Conservation (phyloP, 2,329 filamentous ascomycete genomes). For the Claviceps maximensis region DNA sequence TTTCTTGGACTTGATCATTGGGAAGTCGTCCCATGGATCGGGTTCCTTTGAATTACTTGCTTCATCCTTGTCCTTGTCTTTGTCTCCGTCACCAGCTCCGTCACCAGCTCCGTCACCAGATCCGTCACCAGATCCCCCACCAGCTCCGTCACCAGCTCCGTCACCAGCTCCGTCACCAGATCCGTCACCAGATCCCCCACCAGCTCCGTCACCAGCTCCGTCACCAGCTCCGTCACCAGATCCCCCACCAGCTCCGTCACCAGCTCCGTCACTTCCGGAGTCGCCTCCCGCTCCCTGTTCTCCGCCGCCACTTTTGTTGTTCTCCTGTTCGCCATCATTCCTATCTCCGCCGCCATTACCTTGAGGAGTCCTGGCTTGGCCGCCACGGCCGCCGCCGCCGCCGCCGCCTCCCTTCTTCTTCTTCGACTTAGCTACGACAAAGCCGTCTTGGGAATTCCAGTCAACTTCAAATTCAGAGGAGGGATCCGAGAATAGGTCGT, state of each 20-base stretch:
- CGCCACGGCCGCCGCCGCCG: neutral
- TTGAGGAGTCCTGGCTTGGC: conserved; percentile 4
- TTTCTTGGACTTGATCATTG: conserved; percentile 23
- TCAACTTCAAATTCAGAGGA: conserved; percentile 12
- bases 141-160: conserved; percentile 3
- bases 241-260: conserved; percentile 4
- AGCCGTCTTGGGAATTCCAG: conserved; percentile 9
- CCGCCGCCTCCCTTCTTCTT: conserved; percentile 8
- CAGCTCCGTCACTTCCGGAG: neutral
- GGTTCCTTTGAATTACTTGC: conserved; percentile 24
- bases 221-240: neutral
- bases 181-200: conserved; percentile 2
- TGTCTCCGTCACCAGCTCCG: conserved; percentile 3
- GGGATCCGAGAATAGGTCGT: conserved; percentile 10
- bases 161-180: conserved; percentile 2
- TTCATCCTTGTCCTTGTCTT: conserved; percentile 18
- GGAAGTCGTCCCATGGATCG: conserved; percentile 20
- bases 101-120: conserved; percentile 4
- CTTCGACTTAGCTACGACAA: conserved; percentile 10
- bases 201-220: conserved; percentile 4
- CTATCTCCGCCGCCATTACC: conserved; percentile 5
- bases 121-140: conserved; percentile 1
- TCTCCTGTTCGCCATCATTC: neutral
- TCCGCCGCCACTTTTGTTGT: neutral
- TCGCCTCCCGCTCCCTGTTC: conserved; percentile 1